Base-by-base conservation (phyloP, 306 rosid species). In the Aeschynomene evenia region DNA sequence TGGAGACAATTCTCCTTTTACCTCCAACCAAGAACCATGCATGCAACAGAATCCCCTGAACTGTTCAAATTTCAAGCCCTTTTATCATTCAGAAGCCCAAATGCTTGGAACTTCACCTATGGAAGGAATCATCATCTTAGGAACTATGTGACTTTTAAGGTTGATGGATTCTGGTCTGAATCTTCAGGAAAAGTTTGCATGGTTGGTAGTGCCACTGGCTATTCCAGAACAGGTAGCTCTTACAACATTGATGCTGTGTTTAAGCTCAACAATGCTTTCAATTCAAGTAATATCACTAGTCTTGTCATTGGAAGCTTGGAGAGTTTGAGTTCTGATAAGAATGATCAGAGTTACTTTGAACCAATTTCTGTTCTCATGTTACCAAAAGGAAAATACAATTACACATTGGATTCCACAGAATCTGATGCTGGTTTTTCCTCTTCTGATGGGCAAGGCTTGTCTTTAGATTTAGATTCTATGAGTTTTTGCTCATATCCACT, bases 151-250 rank as follows among this genome's bases (percentile, higher is more conserved):
- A 55, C 9, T 12, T 73, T 84, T 23, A 61, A 1, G 22, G 84
- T 88, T 39, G 55, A 33, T 4, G 95, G 91, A 36, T 86, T 82
- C 66, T 88, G 88, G 89, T 88, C 85, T 48, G 55, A 61, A 58
- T 60, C 89, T 28, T 67, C 72, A 6, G 91, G 84, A 31, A 71
- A 82, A 21, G 63, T 84, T 39, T 86, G 96, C 59, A 77, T 81
- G 85, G 85, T 89, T 62, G 91, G 89, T 2, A 54, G 45, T 4
- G 74, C 75, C 19, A 42, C 0, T 20, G 46, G 67, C n/a, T 56
- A 46, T 70, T 63, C 64, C 2, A 58, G 37, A 78, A 21, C 7
- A 54, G 82, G 80, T 80, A 22, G 71, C 2, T 40, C 22, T 54
- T 29, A 26, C 13, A 4, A 68, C 49, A 36, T 64, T n/a, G 70